Conservation (phyloP, 2,329 filamentous ascomycete species). For the Cucurbitaria berberidis region DNA sequence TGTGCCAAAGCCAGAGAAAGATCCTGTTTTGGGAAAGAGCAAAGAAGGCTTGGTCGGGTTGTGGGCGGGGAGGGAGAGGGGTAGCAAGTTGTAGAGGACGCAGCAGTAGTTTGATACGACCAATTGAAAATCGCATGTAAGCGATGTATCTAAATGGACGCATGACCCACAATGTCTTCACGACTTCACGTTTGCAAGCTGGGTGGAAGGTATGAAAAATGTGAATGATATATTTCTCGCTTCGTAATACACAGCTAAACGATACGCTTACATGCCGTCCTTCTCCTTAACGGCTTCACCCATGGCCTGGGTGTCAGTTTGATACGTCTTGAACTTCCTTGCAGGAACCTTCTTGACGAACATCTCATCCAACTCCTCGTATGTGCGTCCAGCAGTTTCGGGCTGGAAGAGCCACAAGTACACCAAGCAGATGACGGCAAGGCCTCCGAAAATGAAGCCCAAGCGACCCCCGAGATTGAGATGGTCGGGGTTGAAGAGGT, state of each 20-base stretch:
- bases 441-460: slow-evolving; percentile 84
- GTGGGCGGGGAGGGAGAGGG: slow-evolving; percentile 31
- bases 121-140: no score
- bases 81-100: not conserved
- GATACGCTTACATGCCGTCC: not conserved
- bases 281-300: slow-evolving; percentile 25
- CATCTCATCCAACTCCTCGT: slow-evolving; percentile 80
- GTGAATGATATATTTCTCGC: no score
- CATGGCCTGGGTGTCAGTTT: slow-evolving; percentile 18
- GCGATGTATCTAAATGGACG: no score
- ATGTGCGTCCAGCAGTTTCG: slow-evolving; percentile 77
- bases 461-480: slow-evolving; percentile 74
- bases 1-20: slow-evolving; percentile 53
- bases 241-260: no score
- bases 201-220: no score
- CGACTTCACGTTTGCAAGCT: no score
- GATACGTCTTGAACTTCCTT: slow-evolving; percentile 23
- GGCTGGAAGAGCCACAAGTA: slow-evolving; percentile 80
- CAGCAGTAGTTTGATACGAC: not conserved
- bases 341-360: slow-evolving; percentile 63
- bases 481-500: slow-evolving; percentile 49
- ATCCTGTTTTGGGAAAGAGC: slow-evolving; percentile 56
- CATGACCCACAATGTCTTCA: no score
- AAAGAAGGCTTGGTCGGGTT: slow-evolving; percentile 47
- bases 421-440: slow-evolving; percentile 76